Conservation (phyloP, 78 protist genomes). For the Guillardia theta region DNA sequence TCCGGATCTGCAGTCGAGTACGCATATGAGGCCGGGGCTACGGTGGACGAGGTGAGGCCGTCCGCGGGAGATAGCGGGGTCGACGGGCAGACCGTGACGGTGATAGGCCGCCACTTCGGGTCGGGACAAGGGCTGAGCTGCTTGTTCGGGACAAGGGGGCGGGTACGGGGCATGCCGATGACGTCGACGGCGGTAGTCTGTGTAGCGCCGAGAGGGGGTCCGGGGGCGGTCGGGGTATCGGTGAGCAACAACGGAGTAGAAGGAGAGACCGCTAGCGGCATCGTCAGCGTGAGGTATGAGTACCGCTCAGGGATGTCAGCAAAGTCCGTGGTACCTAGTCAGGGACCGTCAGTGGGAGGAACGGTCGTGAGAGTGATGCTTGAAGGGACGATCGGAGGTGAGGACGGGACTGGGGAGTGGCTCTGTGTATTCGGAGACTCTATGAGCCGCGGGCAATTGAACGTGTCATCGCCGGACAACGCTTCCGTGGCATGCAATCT, state of each 20-base stretch:
- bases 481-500: no score
- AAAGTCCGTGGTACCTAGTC: neutral
- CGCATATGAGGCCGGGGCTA: neutral
- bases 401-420: no score
- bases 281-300: neutral
- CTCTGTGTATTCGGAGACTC: no score
- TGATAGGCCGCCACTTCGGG: neutral
- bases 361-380: neutral
- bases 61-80: neutral
- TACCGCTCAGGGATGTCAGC: neutral
- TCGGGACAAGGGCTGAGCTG: neutral
- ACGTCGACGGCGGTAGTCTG: neutral
- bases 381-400: no score
- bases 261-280: neutral
- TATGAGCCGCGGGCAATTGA: no score
- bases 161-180: neutral
- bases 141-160: neutral
- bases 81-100: conserved; percentile 4
- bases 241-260: neutral
- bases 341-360: neutral
- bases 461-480: no score
- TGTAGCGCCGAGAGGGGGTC: neutral
- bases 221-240: neutral
- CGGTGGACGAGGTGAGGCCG: neutral
- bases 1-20: neutral